phyloP scores from a whole-genome alignment of 2,329 filamentous ascomycete genomes.

The Trichoderma pleuroti region DNA sequence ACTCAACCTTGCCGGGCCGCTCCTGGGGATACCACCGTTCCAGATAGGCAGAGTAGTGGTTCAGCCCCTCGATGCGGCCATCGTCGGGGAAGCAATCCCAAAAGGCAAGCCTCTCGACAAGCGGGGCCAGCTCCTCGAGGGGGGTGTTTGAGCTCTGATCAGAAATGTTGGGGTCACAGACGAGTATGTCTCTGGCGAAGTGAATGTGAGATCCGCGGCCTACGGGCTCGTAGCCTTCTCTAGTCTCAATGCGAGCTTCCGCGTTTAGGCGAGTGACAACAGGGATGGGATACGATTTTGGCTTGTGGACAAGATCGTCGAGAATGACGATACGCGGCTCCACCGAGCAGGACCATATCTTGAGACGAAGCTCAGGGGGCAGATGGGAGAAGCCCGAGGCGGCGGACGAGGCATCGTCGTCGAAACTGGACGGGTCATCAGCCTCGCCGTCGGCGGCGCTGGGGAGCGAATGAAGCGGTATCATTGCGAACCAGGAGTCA shows the following conservation, averaged over 20 bases:
- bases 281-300: conserved; percentile 34
- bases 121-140: conserved; percentile 34
- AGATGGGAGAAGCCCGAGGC: conserved; percentile 29
- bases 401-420: conserved; percentile 1
- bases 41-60: conserved; percentile 36
- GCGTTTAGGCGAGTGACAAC: conserved; percentile 36
- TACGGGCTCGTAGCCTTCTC: conserved; percentile 35
- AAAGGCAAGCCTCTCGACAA: conserved; percentile 35
- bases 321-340: conserved; percentile 38
- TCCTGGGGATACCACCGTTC: conserved; percentile 32
- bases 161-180: conserved; percentile 37
- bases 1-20: conserved; percentile 33
- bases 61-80: conserved; percentile 33
- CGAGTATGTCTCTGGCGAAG: conserved; percentile 37
- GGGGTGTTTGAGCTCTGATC: conserved; percentile 32
- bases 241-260: conserved; percentile 35
- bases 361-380: conserved; percentile 37
- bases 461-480: conserved; percentile 5
- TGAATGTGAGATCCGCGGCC: conserved; percentile 36
- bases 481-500: conserved; percentile 13
- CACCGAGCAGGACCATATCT: conserved; percentile 37
- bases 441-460: conserved; percentile 15
- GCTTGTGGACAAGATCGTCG: conserved; percentile 33
- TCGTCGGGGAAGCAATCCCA: conserved; percentile 42
- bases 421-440: conserved; percentile 8